Conservation (phyloP, 768 basidiomycete species). For the Botryobasidium botryosum region DNA sequence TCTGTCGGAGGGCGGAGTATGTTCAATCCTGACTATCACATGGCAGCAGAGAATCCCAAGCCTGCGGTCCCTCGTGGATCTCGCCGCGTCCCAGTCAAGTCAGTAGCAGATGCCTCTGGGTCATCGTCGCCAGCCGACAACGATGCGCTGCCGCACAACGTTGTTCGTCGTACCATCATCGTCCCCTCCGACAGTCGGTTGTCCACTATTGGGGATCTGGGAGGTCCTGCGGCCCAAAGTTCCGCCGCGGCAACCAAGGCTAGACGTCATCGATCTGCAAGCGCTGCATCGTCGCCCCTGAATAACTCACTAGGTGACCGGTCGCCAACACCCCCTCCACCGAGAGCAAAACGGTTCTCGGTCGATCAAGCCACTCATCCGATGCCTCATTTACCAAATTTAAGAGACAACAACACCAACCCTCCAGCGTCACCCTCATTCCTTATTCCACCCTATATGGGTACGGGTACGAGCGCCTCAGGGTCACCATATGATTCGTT, state of each 20-base stretch:
- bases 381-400: too few species aligned
- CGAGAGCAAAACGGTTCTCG: conserved; percentile 28
- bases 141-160: not conserved
- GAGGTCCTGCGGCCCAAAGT: conserved; percentile 35
- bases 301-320: conserved; percentile 65
- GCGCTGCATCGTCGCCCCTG: conserved; percentile 39
- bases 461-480: too few species aligned
- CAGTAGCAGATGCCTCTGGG: not conserved
- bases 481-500: conserved; percentile 59
- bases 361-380: too few species aligned
- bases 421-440: too few species aligned
- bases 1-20: too few species aligned
- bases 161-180: conserved; percentile 67
- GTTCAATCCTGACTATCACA: too few species aligned
- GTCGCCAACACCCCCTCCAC: conserved; percentile 72
- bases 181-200: conserved; percentile 45
- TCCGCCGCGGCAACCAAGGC: conserved; percentile 25
- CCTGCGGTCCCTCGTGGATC: not conserved
- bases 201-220: conserved; percentile 10
- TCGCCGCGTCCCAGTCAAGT: not conserved
- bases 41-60: too few species aligned
- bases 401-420: too few species aligned
- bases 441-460: too few species aligned
- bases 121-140: not conserved
- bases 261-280: conserved; percentile 41